Base-by-base conservation (phyloP, 768 basidiomycete genomes). In the Suillus alpinus region DNA sequence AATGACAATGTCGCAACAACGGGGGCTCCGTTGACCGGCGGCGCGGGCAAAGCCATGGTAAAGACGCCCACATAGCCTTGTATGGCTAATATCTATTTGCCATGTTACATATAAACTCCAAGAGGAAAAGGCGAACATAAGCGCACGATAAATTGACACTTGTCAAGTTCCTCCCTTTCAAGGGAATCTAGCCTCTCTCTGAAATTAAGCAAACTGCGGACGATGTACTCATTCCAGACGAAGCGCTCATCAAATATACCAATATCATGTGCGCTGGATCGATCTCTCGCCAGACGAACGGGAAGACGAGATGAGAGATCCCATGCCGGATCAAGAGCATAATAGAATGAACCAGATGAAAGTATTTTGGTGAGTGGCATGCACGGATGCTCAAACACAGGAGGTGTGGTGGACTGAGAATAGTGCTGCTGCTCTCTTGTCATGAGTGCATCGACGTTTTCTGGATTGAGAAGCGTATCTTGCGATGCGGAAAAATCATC, bases 171-270 rank as follows among this genome's bases (percentile, higher is more conserved):
- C 23, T 80, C 78, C 32, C 88, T 80, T 69, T 94, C 89, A 23
- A 79, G 75, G 29, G 79, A 70, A 58, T 93, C 86, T 56, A 99
- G 78, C 50, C 89, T 80, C 57, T 89, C 86, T 55, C 97, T 80
- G 74, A 98, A 98, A 68, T 94, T 89, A 39, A 98, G 82, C 58
- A 98, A 76, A 67, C 93, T 92, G 46, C 87, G 82, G 49, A 95
- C 83, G 57, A 98, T 87, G 67, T 88, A 95, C 66, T 91, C 88
- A 70, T 99, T 99, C 96, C 96, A 99, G 13, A 98, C 84, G 70
- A 95, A 96, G 56, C 92, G 84, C 58, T 87, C 86, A 70, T 95
- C 93, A 66, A 88, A 93, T n/a, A 80, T 76, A 26, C 78, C 80
- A 9, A 82, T 70, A 66, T 91, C 86, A 63, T 76, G 77, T 43